These are phyloP conservation scores for Lipomyces japonicus DNA, from an alignment of 805 yeast species.

Conservation along the genomic window DNA sequence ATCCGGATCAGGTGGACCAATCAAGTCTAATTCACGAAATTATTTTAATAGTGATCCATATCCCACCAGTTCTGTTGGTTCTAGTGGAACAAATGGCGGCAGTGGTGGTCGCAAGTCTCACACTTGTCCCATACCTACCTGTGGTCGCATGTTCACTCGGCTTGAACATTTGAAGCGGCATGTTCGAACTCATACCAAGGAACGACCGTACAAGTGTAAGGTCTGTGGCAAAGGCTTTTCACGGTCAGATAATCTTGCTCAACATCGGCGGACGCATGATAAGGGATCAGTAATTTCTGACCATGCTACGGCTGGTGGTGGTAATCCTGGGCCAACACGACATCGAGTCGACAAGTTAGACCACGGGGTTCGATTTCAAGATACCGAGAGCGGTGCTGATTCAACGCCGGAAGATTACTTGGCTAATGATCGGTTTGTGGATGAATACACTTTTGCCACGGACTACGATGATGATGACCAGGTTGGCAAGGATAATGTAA, in stretches of 20 bases:
- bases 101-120: slow-evolving; percentile 23
- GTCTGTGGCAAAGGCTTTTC: slow-evolving; percentile 26
- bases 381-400: too few species aligned
- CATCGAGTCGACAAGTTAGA: not conserved
- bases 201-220: slow-evolving; percentile 25
- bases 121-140: slow-evolving; percentile 25
- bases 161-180: slow-evolving; percentile 28
- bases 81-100: slow-evolving; percentile 1
- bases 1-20: too few species aligned
- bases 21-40: too few species aligned
- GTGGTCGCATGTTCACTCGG: slow-evolving; percentile 25
- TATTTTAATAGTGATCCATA: not conserved
- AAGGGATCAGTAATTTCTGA: slow-evolving; percentile 20
- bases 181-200: slow-evolving; percentile 29
- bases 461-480: too few species aligned
- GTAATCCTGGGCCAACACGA: not conserved
- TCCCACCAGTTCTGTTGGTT: slow-evolving; percentile 3
- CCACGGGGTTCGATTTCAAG: not conserved
- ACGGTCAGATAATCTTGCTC: slow-evolving; percentile 25
- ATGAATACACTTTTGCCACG: too few species aligned
- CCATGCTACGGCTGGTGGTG: slow-evolving; percentile 18
- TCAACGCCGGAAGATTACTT: too few species aligned
- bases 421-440: too few species aligned
- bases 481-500: too few species aligned
- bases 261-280: slow-evolving; percentile 29